Base-by-base conservation (phyloP, 2,329 filamentous ascomycete species). In the Juglanconis sp. region DNA sequence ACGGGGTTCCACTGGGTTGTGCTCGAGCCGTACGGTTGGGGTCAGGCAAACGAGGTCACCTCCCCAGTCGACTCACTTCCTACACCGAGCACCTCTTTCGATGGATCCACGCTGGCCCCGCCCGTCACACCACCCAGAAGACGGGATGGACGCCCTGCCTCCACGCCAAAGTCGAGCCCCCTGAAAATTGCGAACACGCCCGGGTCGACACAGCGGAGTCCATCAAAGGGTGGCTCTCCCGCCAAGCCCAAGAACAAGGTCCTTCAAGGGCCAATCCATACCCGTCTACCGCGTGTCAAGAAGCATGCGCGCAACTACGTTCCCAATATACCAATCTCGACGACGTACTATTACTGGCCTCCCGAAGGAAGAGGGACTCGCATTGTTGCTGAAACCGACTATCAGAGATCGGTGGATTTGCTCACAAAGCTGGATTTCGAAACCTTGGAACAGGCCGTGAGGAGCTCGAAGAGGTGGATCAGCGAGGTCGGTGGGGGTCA, bases 1-100 rank as follows among this genome's bases (percentile, higher is more conserved):
- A 96, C 96, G 0, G 96, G 96, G 0, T 99, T 99, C 67, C 81
- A 98, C 32, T 99, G 96, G 94, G 77, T 97, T 32, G 88, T 97
- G 0, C 89, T 97, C 65, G 88, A 92, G 38, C 81, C 86, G 24
- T 48, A 56, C 24, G 53, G 46, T 15, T 63, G 61, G 61, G 40
- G 40, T 48, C 31, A 48, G 2, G 30, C 53, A 31, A 61, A 63
- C 15, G 51, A 40, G 65, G 47, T 59, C 47, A 52, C 59, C 8
- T 54, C 61, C 6, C 48, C 50, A 6, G 36, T 63, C 15, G 48
- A 64, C n/a, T 35, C 65, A 24, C 59, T 68, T 38, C 65, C 66
- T 17, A 72, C 69, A n/a, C 68, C 73, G 2, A 66, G 67, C 15
- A 59, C 68, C 9, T 73, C 74, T 1, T 70, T 70, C 46, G 65